Percentiles rank a stretch among this genome's conserved stretches.
Conservation (phyloP, 1,284 basidiomycete species). For the Ceratobasidium sp. region DNA sequence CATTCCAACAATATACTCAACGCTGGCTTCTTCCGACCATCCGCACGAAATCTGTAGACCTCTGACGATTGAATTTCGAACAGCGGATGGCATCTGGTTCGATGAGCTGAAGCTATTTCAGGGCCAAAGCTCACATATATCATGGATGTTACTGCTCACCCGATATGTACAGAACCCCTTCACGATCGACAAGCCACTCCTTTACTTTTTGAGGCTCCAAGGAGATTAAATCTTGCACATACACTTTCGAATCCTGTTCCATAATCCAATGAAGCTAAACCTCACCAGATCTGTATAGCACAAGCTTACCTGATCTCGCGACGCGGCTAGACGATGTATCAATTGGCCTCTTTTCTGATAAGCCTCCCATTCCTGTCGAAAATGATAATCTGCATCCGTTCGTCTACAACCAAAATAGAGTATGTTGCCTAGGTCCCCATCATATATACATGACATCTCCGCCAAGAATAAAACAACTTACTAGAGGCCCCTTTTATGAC, state of each 20-base stretch:
- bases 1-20: constrained; percentile 71
- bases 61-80: constrained; percentile 73
- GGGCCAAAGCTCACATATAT: not conserved
- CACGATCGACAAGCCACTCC: constrained; percentile 63
- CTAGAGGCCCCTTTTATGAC: constrained; percentile 57
- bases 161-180: constrained; percentile 79
- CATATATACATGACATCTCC: not conserved
- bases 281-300: not conserved
- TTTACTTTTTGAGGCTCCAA: constrained; percentile 71
- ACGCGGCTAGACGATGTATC: constrained; percentile 73
- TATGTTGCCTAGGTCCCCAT: constrained; percentile 61
- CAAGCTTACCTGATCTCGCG: constrained; percentile 64
- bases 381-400: constrained; percentile 79
- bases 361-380: constrained; percentile 71
- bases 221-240: constrained; percentile 87
- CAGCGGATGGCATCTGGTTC: constrained; percentile 92
- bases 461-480: no score
- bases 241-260: constrained; percentile 60
- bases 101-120: constrained; percentile 68
- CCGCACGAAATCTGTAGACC: constrained; percentile 64
- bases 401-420: constrained; percentile 93
- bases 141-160: constrained; percentile 60
- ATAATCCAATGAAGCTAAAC: not conserved
- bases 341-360: constrained; percentile 58
- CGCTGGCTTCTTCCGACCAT: constrained; percentile 64